phyloP scores from a whole-genome alignment of 148 eudicot genomes.

The Camellia sinensis region DNA sequence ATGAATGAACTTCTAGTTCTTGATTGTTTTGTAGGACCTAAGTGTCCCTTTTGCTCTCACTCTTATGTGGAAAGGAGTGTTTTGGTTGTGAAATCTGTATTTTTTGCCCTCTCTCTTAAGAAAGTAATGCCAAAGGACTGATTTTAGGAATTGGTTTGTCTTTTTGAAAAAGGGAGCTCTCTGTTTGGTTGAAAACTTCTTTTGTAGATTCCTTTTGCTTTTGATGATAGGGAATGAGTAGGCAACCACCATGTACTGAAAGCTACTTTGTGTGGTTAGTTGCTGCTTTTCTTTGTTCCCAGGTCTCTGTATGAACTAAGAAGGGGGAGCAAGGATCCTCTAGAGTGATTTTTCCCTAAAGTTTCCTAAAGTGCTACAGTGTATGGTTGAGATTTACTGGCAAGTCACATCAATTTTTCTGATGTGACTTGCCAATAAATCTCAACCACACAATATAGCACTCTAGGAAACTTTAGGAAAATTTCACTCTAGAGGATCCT shows the following conservation, averaged over 20 bases:
- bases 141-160: constrained; percentile 16
- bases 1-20: constrained; percentile 1
- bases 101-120: not conserved
- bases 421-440: too few species aligned
- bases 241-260: constrained; percentile 16
- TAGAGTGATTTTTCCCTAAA: too few species aligned
- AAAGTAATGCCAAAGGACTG: not conserved
- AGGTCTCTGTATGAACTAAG: not conserved
- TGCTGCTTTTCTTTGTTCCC: constrained; percentile 4
- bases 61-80: not conserved
- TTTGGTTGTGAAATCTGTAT: constrained; percentile 6
- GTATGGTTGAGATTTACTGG: too few species aligned
- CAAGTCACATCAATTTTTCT: too few species aligned
- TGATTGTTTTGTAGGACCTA: constrained; percentile 6
- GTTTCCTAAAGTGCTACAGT: too few species aligned
- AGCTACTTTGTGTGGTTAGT: constrained; percentile 17
- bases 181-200: constrained; percentile 24
- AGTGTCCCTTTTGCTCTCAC: not conserved
- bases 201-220: constrained; percentile 15
- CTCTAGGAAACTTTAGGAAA: too few species aligned
- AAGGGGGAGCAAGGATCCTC: too few species aligned
- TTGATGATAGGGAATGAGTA: not conserved
- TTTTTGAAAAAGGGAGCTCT: constrained; percentile 16
- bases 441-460: too few species aligned
- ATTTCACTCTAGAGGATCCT: too few species aligned